A percentile compares a stretch with the other conserved stretches of the same genome.
phyloP scores from a whole-genome alignment of 1,284 basidiomycete species.

The Malassezia caprae region DNA sequence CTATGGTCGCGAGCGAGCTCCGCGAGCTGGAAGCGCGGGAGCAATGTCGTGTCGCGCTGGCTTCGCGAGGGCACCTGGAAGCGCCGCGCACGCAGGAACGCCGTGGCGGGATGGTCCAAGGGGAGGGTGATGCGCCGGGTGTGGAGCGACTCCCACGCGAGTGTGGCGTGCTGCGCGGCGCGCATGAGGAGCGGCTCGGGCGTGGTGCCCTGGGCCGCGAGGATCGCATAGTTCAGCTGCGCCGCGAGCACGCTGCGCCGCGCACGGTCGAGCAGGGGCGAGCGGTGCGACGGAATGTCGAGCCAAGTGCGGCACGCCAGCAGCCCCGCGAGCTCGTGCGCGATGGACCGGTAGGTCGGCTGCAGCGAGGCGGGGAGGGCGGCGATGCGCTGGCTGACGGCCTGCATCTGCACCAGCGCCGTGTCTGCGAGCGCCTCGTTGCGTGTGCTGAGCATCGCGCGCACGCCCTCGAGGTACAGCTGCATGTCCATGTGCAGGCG shows the following conservation, averaged over 20 bases:
- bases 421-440: slow-evolving; percentile 23
- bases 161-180: slow-evolving; percentile 1
- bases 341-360: slow-evolving; percentile 58
- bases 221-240: slow-evolving; percentile 72
- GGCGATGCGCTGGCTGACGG: slow-evolving; percentile 28
- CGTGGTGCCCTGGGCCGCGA: slow-evolving; percentile 52
- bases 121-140: background rate
- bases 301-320: slow-evolving; percentile 58
- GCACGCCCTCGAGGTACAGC: slow-evolving; percentile 64
- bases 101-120: background rate
- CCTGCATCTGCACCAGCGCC: slow-evolving; percentile 30
- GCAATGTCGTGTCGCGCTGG: background rate
- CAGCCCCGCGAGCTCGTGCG: slow-evolving; percentile 62
- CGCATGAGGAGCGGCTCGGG: slow-evolving; percentile 43
- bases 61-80: background rate
- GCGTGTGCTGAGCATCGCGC: slow-evolving; percentile 16
- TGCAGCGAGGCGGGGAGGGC: slow-evolving; percentile 29
- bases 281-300: slow-evolving; percentile 59
- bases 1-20: background rate
- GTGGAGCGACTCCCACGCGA: slow-evolving; percentile 2
- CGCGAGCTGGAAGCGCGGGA: background rate
- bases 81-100: background rate
- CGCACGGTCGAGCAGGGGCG: slow-evolving; percentile 61
- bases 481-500: slow-evolving; percentile 71
- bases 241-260: slow-evolving; percentile 68